Base-by-base conservation (phyloP, 139 green algal genomes). In the Penium margaritaceum region DNA sequence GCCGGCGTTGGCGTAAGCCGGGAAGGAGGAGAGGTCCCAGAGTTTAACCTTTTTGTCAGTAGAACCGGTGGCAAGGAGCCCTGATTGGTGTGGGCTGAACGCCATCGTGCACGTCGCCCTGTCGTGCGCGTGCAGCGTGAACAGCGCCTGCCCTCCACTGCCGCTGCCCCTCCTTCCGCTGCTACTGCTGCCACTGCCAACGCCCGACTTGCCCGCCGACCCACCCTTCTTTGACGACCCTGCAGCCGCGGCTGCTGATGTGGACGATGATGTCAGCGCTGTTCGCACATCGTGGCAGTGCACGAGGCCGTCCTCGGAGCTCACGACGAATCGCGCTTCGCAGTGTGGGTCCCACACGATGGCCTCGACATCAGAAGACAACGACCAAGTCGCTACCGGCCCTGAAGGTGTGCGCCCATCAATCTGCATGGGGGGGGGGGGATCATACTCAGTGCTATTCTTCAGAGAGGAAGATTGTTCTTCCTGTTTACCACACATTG, bases 41-140 rank as follows among this genome's bases (percentile, higher is more conserved):
- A 98, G 79, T 85, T 98, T 98, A 14, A 94, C 84, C 70, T 72
- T 90, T 75, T 95, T 96, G 85, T 98, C 94, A 0, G 90, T 95
- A 3, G 89, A 95, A 0, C 73, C 89, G 0, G 94, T 97, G 9
- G 89, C 83, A 27, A 98, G 75, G 62, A 98, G 76, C 27, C 61
- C 38, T 2, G 86, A 82, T 0, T 82, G 74, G 21, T 67, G 81
- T 3, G 87, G 82, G 83, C 65, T 81, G 44, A 68, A 81, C 29
- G 47, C 63, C 19, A 85, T 12, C 0, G 46, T 46, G 24, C 86
- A 94, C 1, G 90, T 87, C 3, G 93, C 80, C 74, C 91, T 91
- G 77, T 90, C 82, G 76, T 97, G 92, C 2, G 91, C 91, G 4
- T 84, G 67, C 15, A 96, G 74, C 30, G 76, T 76, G 79, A 84